Evolutionary conservation across 164 flowering plant genomes (phyloP), one percentile per base, ranked within the genome.

Genomic region (Santalum album): DNA sequence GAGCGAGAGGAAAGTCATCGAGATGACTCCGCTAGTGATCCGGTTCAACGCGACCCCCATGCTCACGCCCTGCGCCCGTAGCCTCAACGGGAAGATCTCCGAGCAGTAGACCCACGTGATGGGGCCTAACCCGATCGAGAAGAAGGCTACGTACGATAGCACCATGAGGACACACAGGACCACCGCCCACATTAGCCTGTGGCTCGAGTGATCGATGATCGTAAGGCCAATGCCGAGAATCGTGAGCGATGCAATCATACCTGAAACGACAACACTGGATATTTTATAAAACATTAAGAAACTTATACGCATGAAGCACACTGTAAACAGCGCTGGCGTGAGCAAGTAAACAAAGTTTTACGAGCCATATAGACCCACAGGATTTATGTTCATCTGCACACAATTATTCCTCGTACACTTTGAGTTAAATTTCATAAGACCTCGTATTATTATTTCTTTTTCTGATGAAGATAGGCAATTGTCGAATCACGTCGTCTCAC

Each of bases 71-170:
- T 45, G 49, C 12, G 49, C 49, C 3, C 49, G 49, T 20, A 45
- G 45, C 45, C 21, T 42, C 45, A 42, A 42, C 21, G 45, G 45
- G 12, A 42, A 42, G 20, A 42, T 42, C 49, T 45, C 49, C 1
- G 49, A 45, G 49, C 49, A 20, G 15, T 45, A 45, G 21, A 45
- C 49, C 49, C 49, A 45, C 24, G 49, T 22, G 15, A 45, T 21
- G 21, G 49, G 49, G 14, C 49, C 49, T 6, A 45, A 7, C 0
- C 49, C 49, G 25, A 45, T 45, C 3, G 49, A 45, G 49, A 45
- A 45, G 25, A 45, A 45, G 2, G 49, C 49, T 6, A 45, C 49
- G 49, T 5, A 20, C 25, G 49, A 20, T 12, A 45, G 10, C 14
- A 45, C 49, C 25, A 22, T 45, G 25, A 22, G 3, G 25, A 45